phyloP scores from a whole-genome alignment of 352 stramenopile species.

The Globisporangium polare region DNA sequence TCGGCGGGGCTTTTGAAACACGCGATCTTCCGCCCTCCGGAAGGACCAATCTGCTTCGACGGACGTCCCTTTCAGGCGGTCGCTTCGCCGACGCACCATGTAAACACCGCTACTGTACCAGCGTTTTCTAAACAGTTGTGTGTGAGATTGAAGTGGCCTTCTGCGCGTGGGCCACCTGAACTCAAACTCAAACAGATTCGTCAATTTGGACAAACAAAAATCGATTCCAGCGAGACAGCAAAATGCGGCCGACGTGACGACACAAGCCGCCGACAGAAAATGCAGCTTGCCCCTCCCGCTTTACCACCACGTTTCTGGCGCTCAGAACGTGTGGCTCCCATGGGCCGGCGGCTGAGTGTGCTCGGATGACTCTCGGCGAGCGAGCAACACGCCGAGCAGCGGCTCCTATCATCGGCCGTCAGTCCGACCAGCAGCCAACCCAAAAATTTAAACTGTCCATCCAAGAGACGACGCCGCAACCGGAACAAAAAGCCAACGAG shows the following conservation, averaged over 20 bases:
- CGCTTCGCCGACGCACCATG: not conserved
- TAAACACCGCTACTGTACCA: conserved; percentile 2
- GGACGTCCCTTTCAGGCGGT: not conserved
- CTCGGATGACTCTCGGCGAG: too few relatives aligned
- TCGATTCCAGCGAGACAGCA: not conserved
- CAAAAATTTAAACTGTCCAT: too few relatives aligned
- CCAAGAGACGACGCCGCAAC: too few relatives aligned
- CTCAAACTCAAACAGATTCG: not conserved
- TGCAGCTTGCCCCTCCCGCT: not conserved
- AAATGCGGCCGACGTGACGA: not conserved
- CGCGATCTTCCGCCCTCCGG: conserved; percentile 1
- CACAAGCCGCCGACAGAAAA: not conserved
- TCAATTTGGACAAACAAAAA: not conserved
- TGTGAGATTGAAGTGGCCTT: not conserved
- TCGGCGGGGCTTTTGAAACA: not conserved
- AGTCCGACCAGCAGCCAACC: not conserved
- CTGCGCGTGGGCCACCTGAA: not conserved
- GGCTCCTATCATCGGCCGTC: not conserved
- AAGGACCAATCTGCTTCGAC: not conserved
- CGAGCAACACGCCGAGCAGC: not conserved
- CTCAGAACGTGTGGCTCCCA: conserved; percentile 9
- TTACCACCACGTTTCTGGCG: conserved; percentile 10
- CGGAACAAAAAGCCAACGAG: too few relatives aligned
- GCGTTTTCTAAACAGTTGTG: conserved; percentile 1
- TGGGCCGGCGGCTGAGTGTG: conserved; percentile 4